Percentiles rank a stretch among this genome's conserved stretches.
These are phyloP conservation scores for Fraxinus excelsior DNA, from an alignment of 257 asterid genomes.

Conservation along the genomic window DNA sequence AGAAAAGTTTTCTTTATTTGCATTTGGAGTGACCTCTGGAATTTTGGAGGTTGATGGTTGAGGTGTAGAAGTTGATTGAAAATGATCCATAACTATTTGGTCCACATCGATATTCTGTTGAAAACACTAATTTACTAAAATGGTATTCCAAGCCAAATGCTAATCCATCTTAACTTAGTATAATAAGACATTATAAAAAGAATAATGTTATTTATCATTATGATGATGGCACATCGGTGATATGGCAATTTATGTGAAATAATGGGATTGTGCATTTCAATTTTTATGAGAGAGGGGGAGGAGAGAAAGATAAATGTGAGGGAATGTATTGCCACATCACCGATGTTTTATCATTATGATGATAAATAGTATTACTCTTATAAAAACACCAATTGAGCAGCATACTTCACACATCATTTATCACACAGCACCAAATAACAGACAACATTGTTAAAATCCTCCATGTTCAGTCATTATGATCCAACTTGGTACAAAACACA, in stretches of 20 bases:
- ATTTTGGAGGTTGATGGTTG: constrained; percentile 70
- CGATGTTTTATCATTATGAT: too few relatives aligned
- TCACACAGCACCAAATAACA: background rate
- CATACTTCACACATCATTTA: background rate
- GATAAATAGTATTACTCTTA: too few relatives aligned
- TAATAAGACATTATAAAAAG: background rate
- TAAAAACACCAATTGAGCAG: background rate
- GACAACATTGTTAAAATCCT: background rate
- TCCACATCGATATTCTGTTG: constrained; percentile 81
- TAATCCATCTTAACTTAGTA: constrained; percentile 15
- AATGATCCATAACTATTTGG: constrained; percentile 69
- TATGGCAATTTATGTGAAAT: too few relatives aligned
- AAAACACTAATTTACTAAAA: constrained; percentile 15
- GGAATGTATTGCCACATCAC: too few relatives aligned
- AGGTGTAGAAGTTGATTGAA: constrained; percentile 72
- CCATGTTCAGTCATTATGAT: constrained; percentile 7
- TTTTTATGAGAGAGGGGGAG: too few relatives aligned
- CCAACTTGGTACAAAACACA: constrained; percentile 1
- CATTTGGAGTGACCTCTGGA: constrained; percentile 63
- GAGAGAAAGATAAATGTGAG: too few relatives aligned
- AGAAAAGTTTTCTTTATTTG: constrained; percentile 33
- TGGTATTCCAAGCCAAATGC: background rate
- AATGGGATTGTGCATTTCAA: too few relatives aligned
- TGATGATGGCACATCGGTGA: too few relatives aligned
- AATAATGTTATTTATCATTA: too few relatives aligned